Evolutionary conservation across 2,329 filamentous ascomycete species (phyloP).

Genomic region (Ceratocystis colombiana): DNA sequence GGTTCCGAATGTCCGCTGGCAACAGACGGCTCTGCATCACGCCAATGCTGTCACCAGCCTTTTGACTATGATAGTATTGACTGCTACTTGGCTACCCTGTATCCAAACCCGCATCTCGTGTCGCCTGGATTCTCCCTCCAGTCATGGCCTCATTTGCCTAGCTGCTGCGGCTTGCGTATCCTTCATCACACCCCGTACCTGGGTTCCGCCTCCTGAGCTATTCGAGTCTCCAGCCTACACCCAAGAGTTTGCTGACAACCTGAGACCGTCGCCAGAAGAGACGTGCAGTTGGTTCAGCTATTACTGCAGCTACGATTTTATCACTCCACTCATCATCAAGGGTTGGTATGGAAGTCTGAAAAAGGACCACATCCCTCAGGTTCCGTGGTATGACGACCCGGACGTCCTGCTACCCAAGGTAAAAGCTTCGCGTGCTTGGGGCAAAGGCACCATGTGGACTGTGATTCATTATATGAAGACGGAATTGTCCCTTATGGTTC

Average conservation of each 20-base stretch:
- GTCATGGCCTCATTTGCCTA: conserved; percentile 28
- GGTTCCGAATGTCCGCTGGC: conserved; percentile 35
- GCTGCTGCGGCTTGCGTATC: conserved; percentile 36
- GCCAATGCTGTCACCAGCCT: conserved; percentile 39
- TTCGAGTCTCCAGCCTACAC: conserved; percentile 21
- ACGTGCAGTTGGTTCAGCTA: conserved; percentile 45
- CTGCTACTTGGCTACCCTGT: conserved; percentile 38
- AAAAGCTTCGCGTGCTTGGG: conserved; percentile 37
- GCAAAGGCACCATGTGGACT: conserved; percentile 38
- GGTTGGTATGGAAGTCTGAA: conserved; percentile 39
- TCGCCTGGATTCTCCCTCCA: conserved; percentile 26
- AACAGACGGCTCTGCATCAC: conserved; percentile 36
- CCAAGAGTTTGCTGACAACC: conserved; percentile 1
- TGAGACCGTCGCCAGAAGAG: conserved; percentile 41
- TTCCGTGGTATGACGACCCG: conserved; percentile 49
- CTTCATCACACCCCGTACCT: conserved; percentile 41
- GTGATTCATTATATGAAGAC: conserved; percentile 36
- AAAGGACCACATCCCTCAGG: conserved; percentile 39
- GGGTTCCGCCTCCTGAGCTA: conserved; percentile 37
- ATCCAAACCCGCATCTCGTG: conserved; percentile 34
- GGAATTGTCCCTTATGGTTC: conserved; percentile 39
- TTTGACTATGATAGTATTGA: conserved; percentile 33
- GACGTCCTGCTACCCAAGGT: conserved; percentile 39
- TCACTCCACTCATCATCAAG: conserved; percentile 41
- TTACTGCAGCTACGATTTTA: conserved; percentile 43